Conservation (phyloP, 164 flowering plant genomes). For the Warburgia ugandensis region DNA sequence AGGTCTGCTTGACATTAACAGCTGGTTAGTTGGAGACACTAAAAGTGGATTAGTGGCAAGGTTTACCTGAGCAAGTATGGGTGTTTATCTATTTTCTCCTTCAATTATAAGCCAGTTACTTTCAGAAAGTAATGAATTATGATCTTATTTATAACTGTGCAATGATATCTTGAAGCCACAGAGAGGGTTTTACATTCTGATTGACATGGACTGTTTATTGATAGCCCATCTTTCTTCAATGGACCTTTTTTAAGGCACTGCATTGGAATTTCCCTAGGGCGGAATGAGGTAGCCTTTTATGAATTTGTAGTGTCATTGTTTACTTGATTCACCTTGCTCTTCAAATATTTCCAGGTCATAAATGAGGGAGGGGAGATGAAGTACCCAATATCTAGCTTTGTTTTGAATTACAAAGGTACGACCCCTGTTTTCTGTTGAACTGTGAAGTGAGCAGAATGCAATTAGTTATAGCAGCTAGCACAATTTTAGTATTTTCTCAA, state of each 20-base stretch:
- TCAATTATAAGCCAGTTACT: too few species aligned
- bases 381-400: slow-evolving; percentile 70
- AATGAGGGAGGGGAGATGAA: slow-evolving; percentile 66
- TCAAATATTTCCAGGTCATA: slow-evolving; percentile 33
- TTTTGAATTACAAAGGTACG: slow-evolving; percentile 74
- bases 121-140: slow-evolving; percentile 73
- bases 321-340: neutral
- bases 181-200: too few species aligned
- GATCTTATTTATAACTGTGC: too few species aligned
- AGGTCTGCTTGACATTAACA: slow-evolving; percentile 14
- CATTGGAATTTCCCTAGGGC: too few species aligned
- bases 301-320: slow-evolving; percentile 26
- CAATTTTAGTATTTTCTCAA: neutral
- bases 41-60: slow-evolving; percentile 77
- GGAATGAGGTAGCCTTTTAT: slow-evolving; percentile 68
- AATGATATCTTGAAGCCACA: too few species aligned
- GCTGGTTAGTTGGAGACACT: slow-evolving; percentile 61
- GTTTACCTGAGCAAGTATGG: slow-evolving; percentile 68
- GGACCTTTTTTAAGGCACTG: too few species aligned
- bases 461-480: neutral
- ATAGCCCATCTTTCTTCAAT: too few species aligned
- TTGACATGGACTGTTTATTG: too few species aligned
- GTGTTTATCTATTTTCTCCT: slow-evolving; percentile 51
- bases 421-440: neutral
- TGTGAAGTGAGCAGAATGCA: neutral